phyloP scores from a whole-genome alignment of 352 stramenopile species.

The Phytophthora uliginosa region DNA sequence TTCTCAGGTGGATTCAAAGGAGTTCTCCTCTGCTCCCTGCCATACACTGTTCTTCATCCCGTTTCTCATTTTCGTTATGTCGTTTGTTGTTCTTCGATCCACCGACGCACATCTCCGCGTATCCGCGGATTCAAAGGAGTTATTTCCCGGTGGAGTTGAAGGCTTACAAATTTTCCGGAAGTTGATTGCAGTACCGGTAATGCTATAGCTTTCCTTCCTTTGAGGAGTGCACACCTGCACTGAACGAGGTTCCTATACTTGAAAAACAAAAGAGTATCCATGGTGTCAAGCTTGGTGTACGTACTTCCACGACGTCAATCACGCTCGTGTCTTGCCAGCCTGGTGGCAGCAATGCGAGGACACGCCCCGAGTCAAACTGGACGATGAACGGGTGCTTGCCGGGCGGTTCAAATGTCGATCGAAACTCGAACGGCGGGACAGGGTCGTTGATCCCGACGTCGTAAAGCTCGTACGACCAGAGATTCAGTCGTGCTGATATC shows the following conservation, averaged over 20 bases:
- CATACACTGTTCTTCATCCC: too few species aligned
- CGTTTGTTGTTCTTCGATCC: too few species aligned
- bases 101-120: too few species aligned
- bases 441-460: neutral
- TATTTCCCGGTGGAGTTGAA: too few species aligned
- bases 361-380: neutral
- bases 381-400: neutral
- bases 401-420: neutral
- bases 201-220: neutral
- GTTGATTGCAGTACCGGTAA: too few species aligned
- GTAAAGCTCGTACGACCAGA: neutral
- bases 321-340: neutral
- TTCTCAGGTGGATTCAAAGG: too few species aligned
- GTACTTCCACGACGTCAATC: neutral
- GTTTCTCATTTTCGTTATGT: too few species aligned
- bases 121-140: too few species aligned
- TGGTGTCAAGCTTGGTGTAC: neutral
- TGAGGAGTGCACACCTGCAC: too few species aligned
- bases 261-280: neutral
- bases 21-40: too few species aligned
- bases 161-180: too few species aligned
- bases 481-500: neutral
- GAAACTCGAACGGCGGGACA: neutral
- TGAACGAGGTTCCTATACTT: neutral
- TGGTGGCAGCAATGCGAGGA: neutral